Evolutionary conservation across 2,329 filamentous ascomycete species (phyloP).

Genomic region (Penicillium sp.): DNA sequence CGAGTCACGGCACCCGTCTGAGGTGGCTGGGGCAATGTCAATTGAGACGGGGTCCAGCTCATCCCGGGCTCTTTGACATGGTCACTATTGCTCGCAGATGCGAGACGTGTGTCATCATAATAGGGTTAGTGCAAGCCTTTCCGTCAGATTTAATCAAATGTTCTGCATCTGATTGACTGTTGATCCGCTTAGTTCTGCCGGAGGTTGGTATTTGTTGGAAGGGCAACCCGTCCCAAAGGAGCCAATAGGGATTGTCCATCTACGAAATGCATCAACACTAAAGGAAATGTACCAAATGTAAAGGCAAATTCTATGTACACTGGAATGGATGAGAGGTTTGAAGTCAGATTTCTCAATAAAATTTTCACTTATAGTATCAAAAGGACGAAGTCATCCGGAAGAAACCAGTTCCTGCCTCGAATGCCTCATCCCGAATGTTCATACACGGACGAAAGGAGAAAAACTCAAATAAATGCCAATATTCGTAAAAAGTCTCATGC

Average conservation of each 20-base stretch:
- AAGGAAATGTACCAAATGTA: neutral
- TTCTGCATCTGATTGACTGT: conserved; percentile 29
- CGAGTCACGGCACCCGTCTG: conserved; percentile 32
- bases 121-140: conserved; percentile 15
- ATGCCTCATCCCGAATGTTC: neutral
- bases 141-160: conserved; percentile 25
- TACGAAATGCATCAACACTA: neutral
- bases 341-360: neutral
- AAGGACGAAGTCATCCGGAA: neutral
- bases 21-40: conserved; percentile 41
- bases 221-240: conserved; percentile 17
- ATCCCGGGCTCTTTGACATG: neutral
- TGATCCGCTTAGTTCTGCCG: conserved; percentile 5
- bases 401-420: conserved; percentile 1
- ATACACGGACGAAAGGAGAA: neutral
- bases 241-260: conserved; percentile 2
- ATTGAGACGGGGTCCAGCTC: conserved; percentile 1
- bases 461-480: neutral
- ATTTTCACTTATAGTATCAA: neutral
- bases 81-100: conserved; percentile 1
- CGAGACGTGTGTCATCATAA: neutral
- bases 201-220: conserved; percentile 16
- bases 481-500: neutral
- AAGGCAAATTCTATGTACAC: neutral
- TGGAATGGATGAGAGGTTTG: neutral